Percentiles rank a stretch among this genome's conserved stretches.
Evolutionary conservation across 805 yeast species (phyloP).

Genomic region (Starmerella apis): DNA sequence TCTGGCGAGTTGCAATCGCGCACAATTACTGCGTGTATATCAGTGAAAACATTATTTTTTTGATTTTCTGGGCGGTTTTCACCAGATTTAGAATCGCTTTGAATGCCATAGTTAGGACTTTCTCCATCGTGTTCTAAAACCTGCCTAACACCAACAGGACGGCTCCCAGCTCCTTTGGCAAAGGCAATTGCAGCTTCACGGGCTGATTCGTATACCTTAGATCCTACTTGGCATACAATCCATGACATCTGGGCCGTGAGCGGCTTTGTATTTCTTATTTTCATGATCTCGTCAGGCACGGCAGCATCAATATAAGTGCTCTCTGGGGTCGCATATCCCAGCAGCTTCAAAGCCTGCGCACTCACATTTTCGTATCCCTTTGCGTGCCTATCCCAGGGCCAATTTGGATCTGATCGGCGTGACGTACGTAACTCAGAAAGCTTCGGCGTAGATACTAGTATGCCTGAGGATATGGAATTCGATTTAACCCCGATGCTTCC

Average conservation of each 20-base stretch:
- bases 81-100: not conserved
- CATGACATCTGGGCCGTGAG: not conserved
- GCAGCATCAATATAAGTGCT: not conserved
- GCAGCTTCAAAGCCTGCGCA: constrained; percentile 14
- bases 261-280: constrained; percentile 1
- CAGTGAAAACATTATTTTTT: not conserved
- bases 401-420: not conserved
- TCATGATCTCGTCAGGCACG: constrained; percentile 3
- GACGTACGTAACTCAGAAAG: not conserved
- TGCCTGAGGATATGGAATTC: not conserved
- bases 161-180: not conserved
- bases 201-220: not conserved
- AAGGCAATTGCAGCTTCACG: not conserved
- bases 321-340: constrained; percentile 12
- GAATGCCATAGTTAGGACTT: too few relatives aligned
- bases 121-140: not conserved
- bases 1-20: not conserved
- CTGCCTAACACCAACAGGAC: not conserved
- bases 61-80: not conserved
- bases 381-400: constrained; percentile 15
- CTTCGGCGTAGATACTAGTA: not conserved
- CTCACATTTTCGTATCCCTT: constrained; percentile 8
- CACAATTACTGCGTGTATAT: not conserved
- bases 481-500: not conserved
- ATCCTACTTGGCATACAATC: constrained; percentile 1